These are phyloP conservation scores for Pythium dissimile DNA, from an alignment of 352 stramenopile genomes.

Conservation along the genomic window DNA sequence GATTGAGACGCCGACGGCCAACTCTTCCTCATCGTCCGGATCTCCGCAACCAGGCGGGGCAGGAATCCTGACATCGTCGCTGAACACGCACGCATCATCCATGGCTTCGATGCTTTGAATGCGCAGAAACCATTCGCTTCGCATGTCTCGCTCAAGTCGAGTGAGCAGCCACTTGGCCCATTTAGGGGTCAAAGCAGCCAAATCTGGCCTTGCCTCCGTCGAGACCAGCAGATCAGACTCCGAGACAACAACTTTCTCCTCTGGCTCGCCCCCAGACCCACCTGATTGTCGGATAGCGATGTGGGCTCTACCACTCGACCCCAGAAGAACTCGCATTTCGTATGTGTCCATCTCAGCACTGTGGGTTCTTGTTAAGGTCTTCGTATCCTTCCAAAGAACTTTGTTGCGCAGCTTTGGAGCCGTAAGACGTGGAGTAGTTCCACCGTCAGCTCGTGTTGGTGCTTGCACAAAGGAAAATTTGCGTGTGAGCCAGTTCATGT, in stretches of 20 bases:
- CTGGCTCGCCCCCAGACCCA: neutral
- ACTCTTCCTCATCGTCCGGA: neutral
- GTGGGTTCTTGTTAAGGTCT: conserved; percentile 3
- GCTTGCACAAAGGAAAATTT: neutral
- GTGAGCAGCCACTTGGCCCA: conserved; percentile 23
- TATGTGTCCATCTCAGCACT: neutral
- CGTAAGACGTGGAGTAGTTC: neutral
- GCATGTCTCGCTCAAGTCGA: conserved; percentile 15
- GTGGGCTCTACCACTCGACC: conserved; percentile 29
- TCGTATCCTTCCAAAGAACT: conserved; percentile 39
- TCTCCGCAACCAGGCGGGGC: no score
- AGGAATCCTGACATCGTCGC: conserved; percentile 1
- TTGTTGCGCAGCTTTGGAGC: conserved; percentile 37
- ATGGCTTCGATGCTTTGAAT: conserved; percentile 16
- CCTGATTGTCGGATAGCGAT: conserved; percentile 8
- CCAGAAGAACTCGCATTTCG: conserved; percentile 34
- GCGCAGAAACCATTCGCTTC: conserved; percentile 20
- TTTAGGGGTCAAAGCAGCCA: conserved; percentile 15
- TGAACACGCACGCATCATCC: conserved; percentile 15
- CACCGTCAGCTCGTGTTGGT: neutral
- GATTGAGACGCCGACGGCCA: conserved; percentile 12
- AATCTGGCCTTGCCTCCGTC: conserved; percentile 15
- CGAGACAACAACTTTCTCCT: conserved; percentile 4
- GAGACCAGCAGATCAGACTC: conserved; percentile 14
- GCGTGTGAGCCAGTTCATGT: conserved; percentile 14